Percentiles rank a stretch among this genome's conserved stretches.
Evolutionary conservation across 1,284 basidiomycete species (phyloP).

Genomic region (Ceratobasidium sp.): DNA sequence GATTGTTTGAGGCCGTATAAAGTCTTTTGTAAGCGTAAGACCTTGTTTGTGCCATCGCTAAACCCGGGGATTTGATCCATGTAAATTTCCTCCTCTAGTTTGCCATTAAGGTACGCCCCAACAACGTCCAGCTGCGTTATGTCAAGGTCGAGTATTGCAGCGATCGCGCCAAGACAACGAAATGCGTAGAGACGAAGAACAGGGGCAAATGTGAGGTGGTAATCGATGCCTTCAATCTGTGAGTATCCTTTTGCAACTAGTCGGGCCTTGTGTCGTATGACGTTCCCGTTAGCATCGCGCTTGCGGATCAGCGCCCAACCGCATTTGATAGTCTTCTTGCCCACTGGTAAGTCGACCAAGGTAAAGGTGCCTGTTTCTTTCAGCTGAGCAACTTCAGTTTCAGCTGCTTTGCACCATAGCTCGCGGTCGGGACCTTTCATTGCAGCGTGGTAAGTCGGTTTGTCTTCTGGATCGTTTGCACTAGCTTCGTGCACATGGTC

Average conservation of each 20-base stretch:
- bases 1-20: conserved; percentile 18
- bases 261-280: conserved; percentile 4
- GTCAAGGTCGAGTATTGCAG: conserved; percentile 56
- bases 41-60: conserved; percentile 7
- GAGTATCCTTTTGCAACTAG: conserved; percentile 17
- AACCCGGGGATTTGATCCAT: conserved; percentile 49
- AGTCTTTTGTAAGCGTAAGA: neutral
- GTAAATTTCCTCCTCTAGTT: conserved; percentile 56
- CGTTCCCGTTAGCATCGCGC: conserved; percentile 1
- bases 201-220: conserved; percentile 19
- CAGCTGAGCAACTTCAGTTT: conserved; percentile 8
- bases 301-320: conserved; percentile 9
- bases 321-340: conserved; percentile 12
- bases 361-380: conserved; percentile 1
- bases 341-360: conserved; percentile 2
- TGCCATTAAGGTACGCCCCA: conserved; percentile 57
- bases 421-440: conserved; percentile 25
- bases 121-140: conserved; percentile 58
- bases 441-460: neutral
- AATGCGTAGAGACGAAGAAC: conserved; percentile 19
- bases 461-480: neutral
- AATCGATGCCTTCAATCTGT: conserved; percentile 16
- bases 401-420: conserved; percentile 18
- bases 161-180: conserved; percentile 55
- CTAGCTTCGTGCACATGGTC: neutral